Evolutionary conservation across 352 stramenopile species (phyloP).

Genomic region (Aphanomyces astaci): DNA sequence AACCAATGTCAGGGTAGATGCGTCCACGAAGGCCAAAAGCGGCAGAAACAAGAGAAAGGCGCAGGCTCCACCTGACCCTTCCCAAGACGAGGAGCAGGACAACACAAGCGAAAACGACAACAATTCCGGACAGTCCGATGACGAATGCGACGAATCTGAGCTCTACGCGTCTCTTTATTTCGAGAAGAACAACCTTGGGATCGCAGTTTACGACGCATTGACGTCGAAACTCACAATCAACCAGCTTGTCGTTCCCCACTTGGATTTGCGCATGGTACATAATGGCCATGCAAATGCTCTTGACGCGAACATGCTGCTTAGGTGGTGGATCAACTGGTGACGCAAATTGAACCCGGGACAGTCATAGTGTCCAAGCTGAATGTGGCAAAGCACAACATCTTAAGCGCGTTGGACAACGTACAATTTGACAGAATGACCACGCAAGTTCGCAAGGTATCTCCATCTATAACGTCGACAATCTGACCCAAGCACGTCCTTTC

Average conservation of each 20-base stretch:
- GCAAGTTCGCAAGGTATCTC: neutral
- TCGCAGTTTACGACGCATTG: slow-evolving; percentile 66
- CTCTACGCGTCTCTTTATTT: slow-evolving; percentile 66
- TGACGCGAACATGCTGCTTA: neutral
- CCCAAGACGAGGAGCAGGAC: neutral
- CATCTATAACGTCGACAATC: neutral
- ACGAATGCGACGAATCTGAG: slow-evolving; percentile 38
- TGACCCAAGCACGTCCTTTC: slow-evolving; percentile 1
- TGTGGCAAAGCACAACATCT: neutral
- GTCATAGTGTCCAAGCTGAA: slow-evolving; percentile 13
- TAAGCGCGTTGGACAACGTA: neutral
- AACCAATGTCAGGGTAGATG: neutral
- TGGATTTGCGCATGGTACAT: slow-evolving; percentile 30
- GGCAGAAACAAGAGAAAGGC: neutral
- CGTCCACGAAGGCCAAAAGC: neutral
- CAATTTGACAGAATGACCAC: neutral
- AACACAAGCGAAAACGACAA: neutral
- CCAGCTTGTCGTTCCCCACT: slow-evolving; percentile 37
- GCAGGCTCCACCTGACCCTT: neutral
- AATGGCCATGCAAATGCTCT: too few relatives aligned
- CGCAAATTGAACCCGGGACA: slow-evolving; percentile 12
- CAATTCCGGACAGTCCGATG: neutral
- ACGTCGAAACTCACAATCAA: slow-evolving; percentile 59
- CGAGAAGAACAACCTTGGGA: slow-evolving; percentile 53
- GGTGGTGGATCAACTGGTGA: neutral